Base-by-base conservation (phyloP, 2,329 filamentous ascomycete genomes). In the Nemania sp. region DNA sequence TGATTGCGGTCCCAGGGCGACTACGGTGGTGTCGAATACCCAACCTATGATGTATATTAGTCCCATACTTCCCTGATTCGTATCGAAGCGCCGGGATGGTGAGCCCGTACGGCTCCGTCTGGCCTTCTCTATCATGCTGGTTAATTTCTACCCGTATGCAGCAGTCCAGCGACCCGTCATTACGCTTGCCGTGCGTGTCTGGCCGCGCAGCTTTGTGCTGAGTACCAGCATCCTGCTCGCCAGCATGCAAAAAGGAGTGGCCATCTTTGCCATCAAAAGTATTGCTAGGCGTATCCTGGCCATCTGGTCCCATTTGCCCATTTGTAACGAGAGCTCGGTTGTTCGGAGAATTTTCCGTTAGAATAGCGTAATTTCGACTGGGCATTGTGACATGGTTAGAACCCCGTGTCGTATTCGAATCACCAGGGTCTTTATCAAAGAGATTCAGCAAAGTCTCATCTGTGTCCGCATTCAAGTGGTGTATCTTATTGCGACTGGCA, bases 391-490 rank as follows among this genome's bases (percentile, higher is more conserved):
- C 89, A 60, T 90, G 82, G 72, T 97, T 97, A 67, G 81, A 87
- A 37, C 76, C 76, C 1, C 86, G 82, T 3, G 88, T 90, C 74
- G 92, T 96, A 80, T 45, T 89, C 66, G 70, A 83, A 68, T 72
- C 81, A 63, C 96, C 91, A 0, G 95, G 91, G 65, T 97, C 92
- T 66, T 89, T 88, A 57, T 91, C 82, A 72, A 99, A 99, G 64
- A 97, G 85, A n/a, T 89, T 86, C 62, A 97, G 86, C 72, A 97
- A 85, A 34, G 94, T 92, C 75, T 99, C 94, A 65, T 97, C 90
- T 0, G 94, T 99, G 50, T 91, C 74, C 24, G 70, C 65, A 69
- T 87, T 81, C 43, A 89, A 73, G 61, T 88, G 86, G 64, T 89
- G 86, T 44, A 88, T 82, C 73, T 86, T 97, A 77, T 97, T 97